Base-by-base conservation (phyloP, 768 basidiomycete species). In the Clathrus columnatus region DNA sequence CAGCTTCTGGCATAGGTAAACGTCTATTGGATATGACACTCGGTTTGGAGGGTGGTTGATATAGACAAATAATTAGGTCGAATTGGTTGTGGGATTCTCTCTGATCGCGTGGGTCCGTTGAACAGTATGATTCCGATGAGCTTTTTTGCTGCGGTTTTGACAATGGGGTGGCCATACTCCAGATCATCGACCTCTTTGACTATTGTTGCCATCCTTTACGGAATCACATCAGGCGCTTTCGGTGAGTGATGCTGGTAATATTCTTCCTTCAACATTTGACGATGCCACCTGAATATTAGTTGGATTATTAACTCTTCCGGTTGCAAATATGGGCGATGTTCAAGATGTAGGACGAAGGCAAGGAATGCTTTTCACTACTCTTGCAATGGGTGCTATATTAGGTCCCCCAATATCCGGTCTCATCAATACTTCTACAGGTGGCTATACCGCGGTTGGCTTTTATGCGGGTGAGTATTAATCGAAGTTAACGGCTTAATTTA, bases 361-460 rank as follows among this genome's bases (percentile, higher is more conserved):
- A 0, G 86, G 87, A 5, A 80, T 86, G 73, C 79, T 78, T 57
- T 71, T 83, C 65, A 83, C 76, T 27, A 72, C 84, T 49, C 55
- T 80, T 21, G 75, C 85, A 0, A 36, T 87, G 17, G 84, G 84
- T 7, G 83, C 82, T 0, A 70, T 88, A 2, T 75, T 73, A 0
- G 87, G 87, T 0, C 84, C 85, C 2, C 87, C 87, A 0, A 83
- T 87, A 57, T 84, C 84, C 7, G 87, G 87, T 0, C 82, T 82
- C 0, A 85, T 89, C 60, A 74, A 76, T 51, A 64, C 64, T 0
- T 71, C 75, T 0, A 78, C 81, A 1, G 76, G 75, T 2, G 73
- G 74, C 0, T 90, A 79, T 61, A 68, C 73, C 41, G 71, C 62
- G 1, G 80, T 82, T 7, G 82, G 82, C 14, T 70, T 73, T 50